Evolutionary conservation across 306 rosid species (phyloP), one percentile per base, ranked within the genome.

Genomic region (Vigna radiata): DNA sequence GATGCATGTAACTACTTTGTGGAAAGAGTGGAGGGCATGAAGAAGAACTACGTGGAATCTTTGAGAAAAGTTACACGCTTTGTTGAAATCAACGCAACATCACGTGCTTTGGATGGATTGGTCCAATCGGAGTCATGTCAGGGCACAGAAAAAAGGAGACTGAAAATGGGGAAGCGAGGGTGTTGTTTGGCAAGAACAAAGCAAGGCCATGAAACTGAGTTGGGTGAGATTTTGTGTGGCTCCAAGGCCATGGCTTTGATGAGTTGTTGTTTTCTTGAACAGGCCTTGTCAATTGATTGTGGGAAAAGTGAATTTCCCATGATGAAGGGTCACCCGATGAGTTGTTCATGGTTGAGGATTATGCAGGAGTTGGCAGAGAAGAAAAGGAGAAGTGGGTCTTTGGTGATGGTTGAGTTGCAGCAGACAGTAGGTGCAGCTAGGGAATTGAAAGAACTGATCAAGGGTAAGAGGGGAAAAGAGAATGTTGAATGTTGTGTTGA

Each of bases 1-100:
- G 88, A 85, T 10, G 59, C 82, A 2, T 85, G 85, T 68, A 85
- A 81, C 58, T 25, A 55, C 81, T 63, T 81, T 2, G 47, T 55
- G 8, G 86, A 81, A 14, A 85, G 43, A 70, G 63, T 74, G 6
- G 81, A 75, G 63, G 31, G 29, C 59, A 2, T 63, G 61, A 65
- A 27, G 74, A 74, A 74, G 68, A 41, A 41, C 13, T 78, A 69
- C 55, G 52, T 81, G 59, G 76, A 63, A 0, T 37, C 81, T 10
- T 8, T 85, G 72, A 69, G 79, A 69, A 59, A 25, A 4, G 76
- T 75, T 14, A 18, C 65, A 36, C 85, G 53, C 18, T 69, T 39
- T 39, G 31, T 85, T 39, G 87, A 71, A 27, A 44, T 17, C 1
- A 21, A 44, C 19, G 79, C 71, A 3, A 44, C 27, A 36, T 7